Evolutionary conservation across 495 filamentous ascomycete genomes (phyloP).

Genomic region (Neurospora sp.): DNA sequence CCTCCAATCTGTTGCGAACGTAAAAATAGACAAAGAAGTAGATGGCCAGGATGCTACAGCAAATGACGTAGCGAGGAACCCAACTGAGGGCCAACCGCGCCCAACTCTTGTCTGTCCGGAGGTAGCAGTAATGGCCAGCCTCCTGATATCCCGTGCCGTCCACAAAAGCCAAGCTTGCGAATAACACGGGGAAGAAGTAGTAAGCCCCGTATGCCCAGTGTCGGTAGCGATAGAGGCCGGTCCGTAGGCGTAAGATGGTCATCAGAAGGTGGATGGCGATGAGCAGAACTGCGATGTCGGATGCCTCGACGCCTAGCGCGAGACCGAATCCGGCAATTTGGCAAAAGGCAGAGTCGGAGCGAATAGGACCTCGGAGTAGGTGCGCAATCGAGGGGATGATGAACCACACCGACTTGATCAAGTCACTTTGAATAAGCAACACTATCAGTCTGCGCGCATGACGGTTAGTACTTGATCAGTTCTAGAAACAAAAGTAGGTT

Average conservation of each 20-base stretch:
- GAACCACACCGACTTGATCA: conserved; percentile 57
- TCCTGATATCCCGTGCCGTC: conserved; percentile 47
- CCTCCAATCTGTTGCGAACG: conserved; percentile 31
- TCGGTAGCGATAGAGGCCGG: conserved; percentile 60
- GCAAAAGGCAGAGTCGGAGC: conserved; percentile 47
- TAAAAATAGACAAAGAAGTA: conserved; percentile 62
- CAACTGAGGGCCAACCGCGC: conserved; percentile 56
- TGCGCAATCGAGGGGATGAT: conserved; percentile 49
- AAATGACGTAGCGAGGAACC: conserved; percentile 63
- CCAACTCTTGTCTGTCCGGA: conserved; percentile 54
- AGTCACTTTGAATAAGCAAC: conserved; percentile 58
- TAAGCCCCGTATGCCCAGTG: conserved; percentile 43
- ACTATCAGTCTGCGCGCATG: conserved; percentile 48
- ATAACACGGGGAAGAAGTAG: conserved; percentile 45
- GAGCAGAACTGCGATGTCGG: conserved; percentile 57
- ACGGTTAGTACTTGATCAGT: neutral
- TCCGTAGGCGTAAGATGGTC: conserved; percentile 51
- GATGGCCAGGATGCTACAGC: conserved; percentile 48
- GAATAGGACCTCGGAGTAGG: conserved; percentile 36
- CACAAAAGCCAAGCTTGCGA: conserved; percentile 55
- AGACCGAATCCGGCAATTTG: conserved; percentile 59
- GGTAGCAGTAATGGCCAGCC: conserved; percentile 55
- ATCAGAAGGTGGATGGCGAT: conserved; percentile 63
- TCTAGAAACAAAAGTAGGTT: neutral
- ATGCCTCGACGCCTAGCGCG: conserved; percentile 53